Conservation (phyloP, 495 filamentous ascomycete species). For the Pyrenula aspistea region DNA sequence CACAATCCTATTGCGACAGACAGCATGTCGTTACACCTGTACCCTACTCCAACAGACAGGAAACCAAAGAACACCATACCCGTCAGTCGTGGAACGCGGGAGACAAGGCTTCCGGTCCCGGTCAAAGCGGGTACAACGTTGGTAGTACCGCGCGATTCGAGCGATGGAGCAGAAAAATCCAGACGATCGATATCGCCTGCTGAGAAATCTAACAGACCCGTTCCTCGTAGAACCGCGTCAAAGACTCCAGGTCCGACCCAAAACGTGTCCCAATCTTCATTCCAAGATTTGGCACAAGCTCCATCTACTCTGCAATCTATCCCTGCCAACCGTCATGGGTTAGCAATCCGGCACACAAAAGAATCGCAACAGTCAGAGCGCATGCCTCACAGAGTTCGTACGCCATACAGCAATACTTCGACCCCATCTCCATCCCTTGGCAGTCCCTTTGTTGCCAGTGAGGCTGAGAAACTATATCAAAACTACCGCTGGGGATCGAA, state of each 20-base stretch:
- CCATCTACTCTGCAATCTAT: background rate
- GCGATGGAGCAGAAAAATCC: background rate
- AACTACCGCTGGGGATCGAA: no score
- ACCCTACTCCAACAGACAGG: background rate
- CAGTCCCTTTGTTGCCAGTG: no score
- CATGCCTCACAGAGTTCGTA: background rate
- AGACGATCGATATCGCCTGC: background rate
- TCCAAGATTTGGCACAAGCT: background rate
- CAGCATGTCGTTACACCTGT: slow-evolving; percentile 1
- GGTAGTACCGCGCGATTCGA: background rate
- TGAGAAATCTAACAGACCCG: background rate
- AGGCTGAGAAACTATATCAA: no score
- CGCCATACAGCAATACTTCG: no score
- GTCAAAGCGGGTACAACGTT: background rate
- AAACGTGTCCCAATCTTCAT: background rate
- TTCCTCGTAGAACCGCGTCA: background rate
- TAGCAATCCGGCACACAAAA: background rate
- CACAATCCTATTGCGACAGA: background rate
- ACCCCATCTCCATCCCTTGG: background rate
- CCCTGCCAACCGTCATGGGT: background rate
- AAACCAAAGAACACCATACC: background rate
- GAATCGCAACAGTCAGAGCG: background rate
- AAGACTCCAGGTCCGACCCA: background rate
- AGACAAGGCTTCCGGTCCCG: background rate
- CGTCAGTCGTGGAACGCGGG: background rate